phyloP scores from a whole-genome alignment of 2,329 filamentous ascomycete species.

The Cadophora sp. region DNA sequence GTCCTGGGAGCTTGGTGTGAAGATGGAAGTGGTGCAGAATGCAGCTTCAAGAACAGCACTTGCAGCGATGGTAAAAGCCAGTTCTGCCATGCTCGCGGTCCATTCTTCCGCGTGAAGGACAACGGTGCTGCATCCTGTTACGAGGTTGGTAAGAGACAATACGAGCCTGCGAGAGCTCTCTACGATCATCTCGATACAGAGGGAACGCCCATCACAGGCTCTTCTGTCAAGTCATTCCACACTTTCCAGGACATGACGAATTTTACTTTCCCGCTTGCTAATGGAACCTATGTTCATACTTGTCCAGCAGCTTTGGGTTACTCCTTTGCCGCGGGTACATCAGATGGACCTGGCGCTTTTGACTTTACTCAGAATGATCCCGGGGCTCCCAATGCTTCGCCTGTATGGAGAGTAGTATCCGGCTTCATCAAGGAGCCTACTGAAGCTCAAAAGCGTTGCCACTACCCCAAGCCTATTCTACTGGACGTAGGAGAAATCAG shows the following conservation, averaged over 20 bases:
- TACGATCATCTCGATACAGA: constrained; percentile 60
- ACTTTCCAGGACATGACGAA: constrained; percentile 83
- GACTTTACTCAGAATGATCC: constrained; percentile 92
- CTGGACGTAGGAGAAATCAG: constrained; percentile 86
- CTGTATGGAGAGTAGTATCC: constrained; percentile 79
- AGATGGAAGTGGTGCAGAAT: constrained; percentile 75
- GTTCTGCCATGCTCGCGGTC: constrained; percentile 76
- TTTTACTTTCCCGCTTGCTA: constrained; percentile 75
- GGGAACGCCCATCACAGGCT: constrained; percentile 59
- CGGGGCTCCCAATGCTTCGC: constrained; percentile 68
- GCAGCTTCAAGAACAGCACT: constrained; percentile 82
- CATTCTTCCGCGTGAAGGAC: constrained; percentile 70
- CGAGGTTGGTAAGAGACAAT: constrained; percentile 79
- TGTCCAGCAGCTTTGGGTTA: constrained; percentile 91
- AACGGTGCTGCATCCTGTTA: constrained; percentile 76
- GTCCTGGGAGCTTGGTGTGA: constrained; percentile 89
- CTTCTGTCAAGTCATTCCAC: constrained; percentile 81
- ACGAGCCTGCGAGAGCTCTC: constrained; percentile 62
- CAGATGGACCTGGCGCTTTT: constrained; percentile 88
- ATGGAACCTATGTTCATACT: constrained; percentile 73
- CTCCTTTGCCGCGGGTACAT: constrained; percentile 91
- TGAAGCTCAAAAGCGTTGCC: constrained; percentile 74
- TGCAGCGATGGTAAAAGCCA: constrained; percentile 75
- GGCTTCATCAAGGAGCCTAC: constrained; percentile 74
- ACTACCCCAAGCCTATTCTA: constrained; percentile 82